Percentiles rank a stretch among this genome's conserved stretches.
phyloP scores from a whole-genome alignment of 495 filamentous ascomycete species.

The Aspergillus wentii region DNA sequence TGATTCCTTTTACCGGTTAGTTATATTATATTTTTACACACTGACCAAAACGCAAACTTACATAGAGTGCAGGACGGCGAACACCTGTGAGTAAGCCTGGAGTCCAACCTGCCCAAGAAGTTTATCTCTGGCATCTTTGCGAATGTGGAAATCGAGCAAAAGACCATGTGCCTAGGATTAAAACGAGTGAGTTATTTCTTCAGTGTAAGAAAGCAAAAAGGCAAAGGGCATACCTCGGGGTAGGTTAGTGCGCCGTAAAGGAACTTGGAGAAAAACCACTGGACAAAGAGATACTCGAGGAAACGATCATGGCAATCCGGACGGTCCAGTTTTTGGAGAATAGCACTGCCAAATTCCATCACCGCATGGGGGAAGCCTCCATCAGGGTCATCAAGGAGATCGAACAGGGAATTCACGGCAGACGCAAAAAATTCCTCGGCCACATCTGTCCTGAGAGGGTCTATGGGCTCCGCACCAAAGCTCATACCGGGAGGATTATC shows the following conservation, averaged over 20 bases:
- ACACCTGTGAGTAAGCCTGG: constrained; percentile 69
- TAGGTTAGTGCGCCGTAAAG: constrained; percentile 79
- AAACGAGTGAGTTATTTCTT: constrained; percentile 6
- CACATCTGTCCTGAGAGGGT: constrained; percentile 69
- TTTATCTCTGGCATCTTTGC: constrained; percentile 81
- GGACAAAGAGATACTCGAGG: constrained; percentile 73
- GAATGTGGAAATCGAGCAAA: constrained; percentile 86
- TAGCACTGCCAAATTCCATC: constrained; percentile 74
- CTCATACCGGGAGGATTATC: constrained; percentile 42
- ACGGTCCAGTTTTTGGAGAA: constrained; percentile 69
- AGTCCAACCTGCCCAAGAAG: constrained; percentile 80
- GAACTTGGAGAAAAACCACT: constrained; percentile 90
- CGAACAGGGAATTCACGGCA: constrained; percentile 78
- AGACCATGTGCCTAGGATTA: constrained; percentile 67
- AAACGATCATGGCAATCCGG: constrained; percentile 65
- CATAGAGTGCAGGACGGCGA: constrained; percentile 44
- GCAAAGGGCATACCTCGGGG: constrained; percentile 63
- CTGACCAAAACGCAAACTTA: constrained; percentile 17
- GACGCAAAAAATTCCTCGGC: constrained; percentile 87
- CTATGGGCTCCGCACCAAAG: constrained; percentile 43
- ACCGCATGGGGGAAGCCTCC: constrained; percentile 83
- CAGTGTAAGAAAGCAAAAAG: constrained; percentile 1
- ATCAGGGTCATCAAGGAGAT: constrained; percentile 69
- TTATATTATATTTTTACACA: not conserved
- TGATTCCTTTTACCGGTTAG: constrained; percentile 31